These are phyloP conservation scores for Podosphaera aphanis DNA, from an alignment of 2,329 filamentous ascomycete genomes.

Conservation along the genomic window DNA sequence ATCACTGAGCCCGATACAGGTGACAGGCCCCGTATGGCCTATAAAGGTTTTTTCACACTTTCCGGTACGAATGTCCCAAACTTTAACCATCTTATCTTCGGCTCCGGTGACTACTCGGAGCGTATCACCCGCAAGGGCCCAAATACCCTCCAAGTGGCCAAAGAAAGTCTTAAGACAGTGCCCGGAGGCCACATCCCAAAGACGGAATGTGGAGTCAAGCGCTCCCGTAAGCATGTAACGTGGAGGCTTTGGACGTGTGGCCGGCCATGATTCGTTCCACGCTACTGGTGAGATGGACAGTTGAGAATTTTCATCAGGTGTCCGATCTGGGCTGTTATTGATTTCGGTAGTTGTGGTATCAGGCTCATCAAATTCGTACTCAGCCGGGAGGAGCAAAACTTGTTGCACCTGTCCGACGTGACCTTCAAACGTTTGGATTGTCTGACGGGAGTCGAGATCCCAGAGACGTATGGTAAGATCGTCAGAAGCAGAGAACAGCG, in stretches of 20 bases:
- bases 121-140: conserved; percentile 75
- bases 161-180: conserved; percentile 82
- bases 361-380: conserved; percentile 71
- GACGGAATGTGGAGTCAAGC: conserved; percentile 69
- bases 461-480: conserved; percentile 79
- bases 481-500: conserved; percentile 79
- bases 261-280: conserved; percentile 28
- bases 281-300: conserved; percentile 1
- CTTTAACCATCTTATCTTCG: conserved; percentile 86
- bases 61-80: conserved; percentile 81
- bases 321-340: conserved; percentile 10
- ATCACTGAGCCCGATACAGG: conserved; percentile 78
- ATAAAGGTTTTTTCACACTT: conserved; percentile 84
- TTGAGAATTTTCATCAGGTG: conserved; percentile 3
- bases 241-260: conserved; percentile 49
- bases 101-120: conserved; percentile 71
- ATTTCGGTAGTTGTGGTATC: conserved; percentile 30
- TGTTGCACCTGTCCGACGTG: conserved; percentile 94
- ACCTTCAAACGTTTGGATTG: conserved; percentile 57
- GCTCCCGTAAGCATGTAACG: conserved; percentile 85
- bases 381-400: conserved; percentile 57
- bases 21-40: conserved; percentile 75
- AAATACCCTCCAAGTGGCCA: conserved; percentile 87
- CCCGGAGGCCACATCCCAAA: conserved; percentile 74
- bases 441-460: conserved; percentile 68